Base-by-base conservation (phyloP, 2,329 filamentous ascomycete species). In the Amauroascus verrucosus region DNA sequence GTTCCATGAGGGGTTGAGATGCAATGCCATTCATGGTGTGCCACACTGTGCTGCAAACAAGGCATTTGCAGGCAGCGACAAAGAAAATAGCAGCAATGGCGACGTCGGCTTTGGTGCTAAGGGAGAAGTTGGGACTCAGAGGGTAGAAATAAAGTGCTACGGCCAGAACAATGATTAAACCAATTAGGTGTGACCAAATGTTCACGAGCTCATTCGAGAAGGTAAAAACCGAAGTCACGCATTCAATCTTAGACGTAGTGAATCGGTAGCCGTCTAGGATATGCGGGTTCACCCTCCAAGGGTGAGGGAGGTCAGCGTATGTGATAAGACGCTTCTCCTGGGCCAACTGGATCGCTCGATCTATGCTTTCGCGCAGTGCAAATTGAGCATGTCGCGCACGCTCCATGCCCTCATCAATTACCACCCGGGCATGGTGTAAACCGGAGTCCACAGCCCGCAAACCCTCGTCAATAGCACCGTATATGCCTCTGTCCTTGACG, bases 11-110 rank as follows among this genome's bases (percentile, higher is more conserved):
- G 18, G 83, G 81, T 63, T 95, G 84, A 61, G 95, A 87, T 16
- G 91, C 89, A 52, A 97, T 94, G 62, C 88, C 88, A 73, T 91
- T 95, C 89, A 98, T 97, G 24, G 93, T 96, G 73, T 98, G 93
- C 93, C 93, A 98, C 65, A 97, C 83, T 58, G 85, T 91, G 57
- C 86, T 94, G 82, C 93, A 98, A 65, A 91, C 82, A 53, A 98
- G 80, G 64, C 91, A 97, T 70, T 97, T 89, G 75, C 84, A 89
- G 44, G 93, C 93, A 46, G 91, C 93, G 65, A 95, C 87, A 75
- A 98, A 96, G 77, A 98, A 98, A 60, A 94, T 79, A 20, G 86
- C 89, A 0, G 91, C 90, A 58, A 98, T 89, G 64, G 93, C 80
- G 56, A 97, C 81, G 66, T 98, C 93, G 47, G 86, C 81, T 51